Conservation (phyloP, 352 stramenopile species). For the Blastocystis sp. region DNA sequence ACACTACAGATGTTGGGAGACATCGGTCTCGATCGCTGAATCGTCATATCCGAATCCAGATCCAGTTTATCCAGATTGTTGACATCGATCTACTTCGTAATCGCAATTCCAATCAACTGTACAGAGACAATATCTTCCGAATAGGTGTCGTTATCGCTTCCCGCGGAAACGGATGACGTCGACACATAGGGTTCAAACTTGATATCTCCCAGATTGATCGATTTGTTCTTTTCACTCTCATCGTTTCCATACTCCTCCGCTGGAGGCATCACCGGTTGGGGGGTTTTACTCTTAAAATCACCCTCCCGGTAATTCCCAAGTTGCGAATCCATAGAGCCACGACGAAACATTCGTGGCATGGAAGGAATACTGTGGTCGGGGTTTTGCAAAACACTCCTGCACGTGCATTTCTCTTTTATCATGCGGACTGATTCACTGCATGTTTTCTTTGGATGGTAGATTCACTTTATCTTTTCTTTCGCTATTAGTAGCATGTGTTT, state of each 20-base stretch:
- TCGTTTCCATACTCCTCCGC: too few species aligned
- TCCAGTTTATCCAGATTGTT: conserved; percentile 36
- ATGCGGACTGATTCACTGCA: too few species aligned
- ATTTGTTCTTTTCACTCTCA: background rate
- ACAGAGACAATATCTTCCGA: conserved; percentile 48
- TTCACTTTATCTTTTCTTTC: too few species aligned
- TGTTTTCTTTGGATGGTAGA: too few species aligned
- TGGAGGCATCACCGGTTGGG: too few species aligned
- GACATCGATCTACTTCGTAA: conserved; percentile 25
- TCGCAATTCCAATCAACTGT: background rate
- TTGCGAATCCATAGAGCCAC: too few species aligned
- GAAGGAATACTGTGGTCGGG: too few species aligned
- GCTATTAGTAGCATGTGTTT: too few species aligned
- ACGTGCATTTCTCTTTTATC: too few species aligned
- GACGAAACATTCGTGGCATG: too few species aligned
- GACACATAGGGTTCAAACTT: conserved; percentile 34
- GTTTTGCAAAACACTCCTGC: too few species aligned
- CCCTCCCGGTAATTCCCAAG: background rate
- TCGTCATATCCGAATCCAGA: conserved; percentile 9
- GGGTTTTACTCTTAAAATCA: background rate
- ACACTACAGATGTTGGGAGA: conserved; percentile 7
- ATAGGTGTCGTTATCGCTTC: conserved; percentile 36
- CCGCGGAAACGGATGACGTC: conserved; percentile 1
- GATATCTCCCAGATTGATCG: background rate
- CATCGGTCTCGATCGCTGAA: background rate